Conservation (phyloP, 345 rosid species). For the Aquilaria sinensis region DNA sequence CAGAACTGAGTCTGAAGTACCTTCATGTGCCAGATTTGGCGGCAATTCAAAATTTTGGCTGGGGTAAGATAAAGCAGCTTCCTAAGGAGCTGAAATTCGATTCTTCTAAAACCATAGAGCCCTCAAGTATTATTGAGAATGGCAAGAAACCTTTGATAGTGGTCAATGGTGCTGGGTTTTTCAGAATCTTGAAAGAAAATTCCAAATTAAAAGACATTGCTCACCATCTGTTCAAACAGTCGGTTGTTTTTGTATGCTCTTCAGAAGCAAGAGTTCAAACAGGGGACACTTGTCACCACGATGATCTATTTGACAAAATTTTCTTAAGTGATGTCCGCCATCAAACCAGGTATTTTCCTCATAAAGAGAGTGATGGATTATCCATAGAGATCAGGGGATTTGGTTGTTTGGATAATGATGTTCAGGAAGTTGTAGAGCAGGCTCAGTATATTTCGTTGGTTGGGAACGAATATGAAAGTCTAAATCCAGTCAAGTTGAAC, state of each 20-base stretch:
- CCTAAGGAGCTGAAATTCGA: constrained; percentile 15
- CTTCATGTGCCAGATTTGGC: constrained; percentile 18
- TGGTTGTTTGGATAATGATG: constrained; percentile 7
- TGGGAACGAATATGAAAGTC: constrained; percentile 21
- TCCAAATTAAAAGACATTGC: constrained; percentile 1
- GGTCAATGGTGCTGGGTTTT: neutral
- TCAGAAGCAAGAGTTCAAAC: neutral
- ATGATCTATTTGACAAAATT: neutral
- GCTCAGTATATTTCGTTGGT: constrained; percentile 26
- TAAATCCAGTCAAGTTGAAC: constrained; percentile 15
- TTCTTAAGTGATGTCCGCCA: constrained; percentile 8
- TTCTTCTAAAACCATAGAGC: constrained; percentile 8
- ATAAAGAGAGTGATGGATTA: neutral
- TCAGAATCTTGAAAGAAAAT: neutral
- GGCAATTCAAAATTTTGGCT: constrained; percentile 10
- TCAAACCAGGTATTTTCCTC: constrained; percentile 9
- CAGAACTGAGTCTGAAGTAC: constrained; percentile 14
- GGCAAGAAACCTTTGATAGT: constrained; percentile 6
- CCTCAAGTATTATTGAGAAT: neutral
- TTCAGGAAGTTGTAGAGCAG: constrained; percentile 9
- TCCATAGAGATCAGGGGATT: constrained; percentile 33
- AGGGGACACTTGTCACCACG: neutral
- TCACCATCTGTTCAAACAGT: neutral
- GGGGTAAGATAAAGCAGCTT: constrained; percentile 12
- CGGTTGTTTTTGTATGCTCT: neutral